A percentile compares a stretch with the other conserved stretches of the same genome.
Conservation (phyloP, 208 protist genomes). For the Leishmania braziliensis region DNA sequence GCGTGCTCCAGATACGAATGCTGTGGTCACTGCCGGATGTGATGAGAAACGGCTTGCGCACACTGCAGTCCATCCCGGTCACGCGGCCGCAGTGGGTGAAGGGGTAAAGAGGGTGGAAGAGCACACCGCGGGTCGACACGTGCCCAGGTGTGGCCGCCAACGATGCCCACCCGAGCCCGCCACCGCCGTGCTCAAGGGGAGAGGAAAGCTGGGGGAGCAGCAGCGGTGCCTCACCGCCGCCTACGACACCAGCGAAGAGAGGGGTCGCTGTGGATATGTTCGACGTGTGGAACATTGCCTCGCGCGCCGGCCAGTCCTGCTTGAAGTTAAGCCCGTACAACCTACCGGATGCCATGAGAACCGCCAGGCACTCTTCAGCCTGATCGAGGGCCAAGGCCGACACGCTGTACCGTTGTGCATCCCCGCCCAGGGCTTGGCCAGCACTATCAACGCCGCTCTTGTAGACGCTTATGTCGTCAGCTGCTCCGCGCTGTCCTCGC, state of each 20-base stretch:
- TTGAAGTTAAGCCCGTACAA: slow-evolving; percentile 69
- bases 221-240: neutral
- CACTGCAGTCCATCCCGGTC: slow-evolving; percentile 91
- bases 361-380: slow-evolving; percentile 64
- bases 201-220: neutral
- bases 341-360: slow-evolving; percentile 60
- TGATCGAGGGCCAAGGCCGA: slow-evolving; percentile 67
- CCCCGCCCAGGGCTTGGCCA: slow-evolving; percentile 6
- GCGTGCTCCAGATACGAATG: slow-evolving; percentile 96
- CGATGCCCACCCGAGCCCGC: slow-evolving; percentile 13
- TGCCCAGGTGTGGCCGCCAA: neutral
- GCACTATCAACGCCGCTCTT: neutral
- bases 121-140: slow-evolving; percentile 23
- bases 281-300: slow-evolving; percentile 21
- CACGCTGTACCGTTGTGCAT: slow-evolving; percentile 26
- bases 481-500: neutral
- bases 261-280: neutral
- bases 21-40: slow-evolving; percentile 92
- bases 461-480: neutral
- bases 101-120: slow-evolving; percentile 79
- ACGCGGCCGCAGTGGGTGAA: slow-evolving; percentile 85
- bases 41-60: slow-evolving; percentile 94
- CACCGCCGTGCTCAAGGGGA: neutral
- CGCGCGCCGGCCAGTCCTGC: slow-evolving; percentile 41
- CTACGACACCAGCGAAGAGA: neutral